phyloP scores from a whole-genome alignment of 2,329 filamentous ascomycete species.

The Beauveria scarabaeidicola region DNA sequence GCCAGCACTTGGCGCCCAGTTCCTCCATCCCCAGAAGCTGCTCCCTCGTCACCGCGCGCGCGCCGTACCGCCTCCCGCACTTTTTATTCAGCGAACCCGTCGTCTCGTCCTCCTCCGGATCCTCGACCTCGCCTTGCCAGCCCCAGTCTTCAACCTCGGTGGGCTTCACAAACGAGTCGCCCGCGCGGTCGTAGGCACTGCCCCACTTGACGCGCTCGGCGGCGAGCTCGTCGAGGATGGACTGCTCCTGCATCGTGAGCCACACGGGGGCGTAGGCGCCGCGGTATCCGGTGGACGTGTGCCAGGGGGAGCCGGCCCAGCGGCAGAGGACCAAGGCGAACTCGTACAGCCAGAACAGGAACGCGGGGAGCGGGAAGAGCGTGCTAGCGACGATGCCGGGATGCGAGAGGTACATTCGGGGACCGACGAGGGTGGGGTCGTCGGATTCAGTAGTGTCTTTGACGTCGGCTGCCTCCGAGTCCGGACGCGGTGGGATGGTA shows the following conservation, averaged over 20 bases:
- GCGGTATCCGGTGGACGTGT: constrained; percentile 65
- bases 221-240: constrained; percentile 47
- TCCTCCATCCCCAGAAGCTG: constrained; percentile 53
- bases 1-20: constrained; percentile 55
- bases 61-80: constrained; percentile 51
- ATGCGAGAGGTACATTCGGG: constrained; percentile 70
- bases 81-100: constrained; percentile 41
- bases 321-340: constrained; percentile 62
- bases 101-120: constrained; percentile 35
- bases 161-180: constrained; percentile 55
- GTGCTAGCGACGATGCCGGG: constrained; percentile 79
- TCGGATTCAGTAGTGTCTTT: constrained; percentile 12
- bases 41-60: constrained; percentile 51
- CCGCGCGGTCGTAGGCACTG: constrained; percentile 52
- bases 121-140: constrained; percentile 50
- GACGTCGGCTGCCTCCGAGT: constrained; percentile 6
- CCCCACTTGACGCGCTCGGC: constrained; percentile 73
- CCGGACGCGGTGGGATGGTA: constrained; percentile 13
- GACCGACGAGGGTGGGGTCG: constrained; percentile 24
- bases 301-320: constrained; percentile 81
- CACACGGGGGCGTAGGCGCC: constrained; percentile 71
- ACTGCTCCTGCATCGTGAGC: constrained; percentile 61
- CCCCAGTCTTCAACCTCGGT: constrained; percentile 89
- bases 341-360: constrained; percentile 63
- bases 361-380: constrained; percentile 64